These are phyloP conservation scores for Echites panduratus DNA, from an alignment of 257 asterid genomes.

Conservation along the genomic window DNA sequence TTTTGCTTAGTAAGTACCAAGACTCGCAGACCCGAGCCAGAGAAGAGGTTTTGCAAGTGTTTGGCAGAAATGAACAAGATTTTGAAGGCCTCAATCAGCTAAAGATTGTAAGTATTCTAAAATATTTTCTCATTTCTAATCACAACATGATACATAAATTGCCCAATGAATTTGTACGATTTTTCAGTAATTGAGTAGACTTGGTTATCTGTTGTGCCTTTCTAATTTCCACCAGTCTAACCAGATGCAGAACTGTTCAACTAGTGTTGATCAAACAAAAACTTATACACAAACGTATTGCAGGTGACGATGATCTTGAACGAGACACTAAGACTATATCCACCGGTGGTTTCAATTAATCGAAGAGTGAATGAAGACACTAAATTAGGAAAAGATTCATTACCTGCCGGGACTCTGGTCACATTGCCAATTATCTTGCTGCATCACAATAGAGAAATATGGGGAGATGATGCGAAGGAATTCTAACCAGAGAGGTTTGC, in stretches of 20 bases:
- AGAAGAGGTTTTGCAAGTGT: slow-evolving; percentile 28
- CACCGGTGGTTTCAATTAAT: slow-evolving; percentile 11
- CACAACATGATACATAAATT: too few relatives aligned
- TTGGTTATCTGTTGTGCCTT: too few relatives aligned
- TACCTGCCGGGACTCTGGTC: slow-evolving; percentile 22
- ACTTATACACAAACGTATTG: neutral
- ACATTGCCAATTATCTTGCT: slow-evolving; percentile 18
- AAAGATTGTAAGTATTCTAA: slow-evolving; percentile 26
- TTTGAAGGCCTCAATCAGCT: slow-evolving; percentile 25
- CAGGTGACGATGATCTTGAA: slow-evolving; percentile 34
- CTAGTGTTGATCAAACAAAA: neutral
- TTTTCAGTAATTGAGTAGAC: too few relatives aligned
- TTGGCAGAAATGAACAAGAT: slow-evolving; percentile 27
- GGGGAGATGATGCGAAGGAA: slow-evolving; percentile 34
- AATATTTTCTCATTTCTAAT: neutral
- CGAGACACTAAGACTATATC: slow-evolving; percentile 30
- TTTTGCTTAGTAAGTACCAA: slow-evolving; percentile 35
- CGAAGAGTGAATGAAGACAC: slow-evolving; percentile 20
- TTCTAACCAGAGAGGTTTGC: slow-evolving; percentile 33
- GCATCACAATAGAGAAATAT: slow-evolving; percentile 23
- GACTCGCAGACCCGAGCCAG: slow-evolving; percentile 40
- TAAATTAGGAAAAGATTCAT: slow-evolving; percentile 12
- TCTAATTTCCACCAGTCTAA: slow-evolving; percentile 14
- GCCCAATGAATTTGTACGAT: too few relatives aligned
- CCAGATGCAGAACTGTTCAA: slow-evolving; percentile 1